phyloP scores from a whole-genome alignment of 1,139 yeast species.

The Debaryomycetaceae sp. region DNA sequence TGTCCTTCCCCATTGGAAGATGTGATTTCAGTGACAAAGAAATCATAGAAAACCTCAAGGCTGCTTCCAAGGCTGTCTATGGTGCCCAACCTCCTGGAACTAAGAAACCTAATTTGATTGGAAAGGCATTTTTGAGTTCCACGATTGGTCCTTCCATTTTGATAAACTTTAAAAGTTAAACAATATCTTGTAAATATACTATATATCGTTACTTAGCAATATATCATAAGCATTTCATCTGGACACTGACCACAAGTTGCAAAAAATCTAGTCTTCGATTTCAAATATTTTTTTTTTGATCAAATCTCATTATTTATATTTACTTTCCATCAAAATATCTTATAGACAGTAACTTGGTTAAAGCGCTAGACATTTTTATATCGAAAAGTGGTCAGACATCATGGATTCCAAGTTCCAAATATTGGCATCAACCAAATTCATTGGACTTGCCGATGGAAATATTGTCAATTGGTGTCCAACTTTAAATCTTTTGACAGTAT shows the following conservation, averaged over 20 bases:
- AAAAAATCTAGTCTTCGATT: not conserved
- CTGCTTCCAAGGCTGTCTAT: slow-evolving; percentile 65
- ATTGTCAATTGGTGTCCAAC: slow-evolving; percentile 55
- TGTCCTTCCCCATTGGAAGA: slow-evolving; percentile 73
- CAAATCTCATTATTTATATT: no score
- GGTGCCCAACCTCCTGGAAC: slow-evolving; percentile 55
- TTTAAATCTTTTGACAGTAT: slow-evolving; percentile 50
- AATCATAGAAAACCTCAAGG: slow-evolving; percentile 66
- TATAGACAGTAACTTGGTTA: not conserved
- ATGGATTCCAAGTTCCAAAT: slow-evolving; percentile 2
- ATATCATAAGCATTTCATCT: not conserved
- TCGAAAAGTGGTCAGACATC: not conserved
- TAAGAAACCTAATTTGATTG: slow-evolving; percentile 68
- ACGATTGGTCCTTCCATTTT: slow-evolving; percentile 83
- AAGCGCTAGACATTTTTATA: not conserved
- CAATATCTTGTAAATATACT: slow-evolving; percentile 8
- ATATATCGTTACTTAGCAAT: not conserved
- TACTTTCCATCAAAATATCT: no score
- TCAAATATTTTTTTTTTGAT: not conserved
- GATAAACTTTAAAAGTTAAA: slow-evolving; percentile 43
- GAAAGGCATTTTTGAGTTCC: slow-evolving; percentile 65
- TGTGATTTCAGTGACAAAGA: slow-evolving; percentile 78
- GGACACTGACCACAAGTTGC: no score
- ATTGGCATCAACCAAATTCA: slow-evolving; percentile 18
- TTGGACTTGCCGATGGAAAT: slow-evolving; percentile 41